Conservation (phyloP, 441 rosid genomes). For the Adansonia madagascariensis region DNA sequence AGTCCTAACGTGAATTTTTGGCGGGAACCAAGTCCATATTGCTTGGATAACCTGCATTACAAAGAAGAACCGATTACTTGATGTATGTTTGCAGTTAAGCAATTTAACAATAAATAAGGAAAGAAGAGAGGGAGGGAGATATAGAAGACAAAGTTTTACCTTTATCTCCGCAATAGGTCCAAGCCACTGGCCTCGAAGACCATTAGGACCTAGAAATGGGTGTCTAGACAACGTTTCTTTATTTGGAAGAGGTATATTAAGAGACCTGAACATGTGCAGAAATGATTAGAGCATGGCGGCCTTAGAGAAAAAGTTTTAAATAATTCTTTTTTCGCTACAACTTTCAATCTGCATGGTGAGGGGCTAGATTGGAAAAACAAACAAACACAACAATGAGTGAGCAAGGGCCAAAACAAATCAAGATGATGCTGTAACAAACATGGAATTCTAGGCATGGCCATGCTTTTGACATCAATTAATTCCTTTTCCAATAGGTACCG, state of each 20-base stretch:
- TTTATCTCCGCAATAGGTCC: constrained; percentile 77
- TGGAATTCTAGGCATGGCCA: neutral
- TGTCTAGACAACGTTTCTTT: constrained; percentile 93
- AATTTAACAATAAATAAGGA: constrained; percentile 6
- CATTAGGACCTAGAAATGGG: constrained; percentile 89
- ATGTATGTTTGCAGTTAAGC: constrained; percentile 20
- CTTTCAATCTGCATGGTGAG: neutral
- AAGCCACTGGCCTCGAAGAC: constrained; percentile 85
- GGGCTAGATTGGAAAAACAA: neutral
- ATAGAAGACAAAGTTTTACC: constrained; percentile 45
- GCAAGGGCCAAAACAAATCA: constrained; percentile 15
- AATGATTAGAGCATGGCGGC: neutral
- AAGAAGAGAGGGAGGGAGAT: constrained; percentile 3
- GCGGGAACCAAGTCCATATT: constrained; percentile 50
- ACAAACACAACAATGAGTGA: neutral
- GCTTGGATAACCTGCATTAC: constrained; percentile 83
- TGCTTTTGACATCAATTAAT: constrained; percentile 9
- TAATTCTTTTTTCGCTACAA: neutral
- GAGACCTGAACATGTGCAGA: constrained; percentile 57
- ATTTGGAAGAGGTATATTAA: constrained; percentile 72
- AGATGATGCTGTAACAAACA: constrained; percentile 4
- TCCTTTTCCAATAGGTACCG: constrained; percentile 8
- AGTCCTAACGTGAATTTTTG: constrained; percentile 55
- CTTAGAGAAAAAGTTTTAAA: neutral
- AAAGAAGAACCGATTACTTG: constrained; percentile 31